A percentile compares a stretch with the other conserved stretches of the same genome.
These are phyloP conservation scores for Cyclostephanos tholiformis DNA, from an alignment of 108 stramenopile genomes.

Conservation along the genomic window DNA sequence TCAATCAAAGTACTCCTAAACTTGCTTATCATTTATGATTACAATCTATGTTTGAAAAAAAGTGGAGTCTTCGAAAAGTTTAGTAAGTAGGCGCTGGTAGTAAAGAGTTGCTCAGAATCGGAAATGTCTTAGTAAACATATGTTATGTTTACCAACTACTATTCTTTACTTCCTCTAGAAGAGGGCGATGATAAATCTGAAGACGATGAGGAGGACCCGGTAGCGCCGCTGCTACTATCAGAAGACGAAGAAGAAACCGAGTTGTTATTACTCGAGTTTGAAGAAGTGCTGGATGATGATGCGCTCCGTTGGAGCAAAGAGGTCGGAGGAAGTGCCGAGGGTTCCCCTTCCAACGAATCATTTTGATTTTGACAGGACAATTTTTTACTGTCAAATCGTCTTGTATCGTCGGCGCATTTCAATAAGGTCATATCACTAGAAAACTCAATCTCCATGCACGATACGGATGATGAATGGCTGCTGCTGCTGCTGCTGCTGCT, in stretches of 20 bases:
- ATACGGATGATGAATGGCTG: conserved; percentile 5
- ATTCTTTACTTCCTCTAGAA: conserved; percentile 6
- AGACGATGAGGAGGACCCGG: conserved; percentile 4
- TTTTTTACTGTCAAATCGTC: not conserved
- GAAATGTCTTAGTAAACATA: too few species aligned
- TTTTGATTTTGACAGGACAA: not conserved
- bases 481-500: conserved; percentile 19
- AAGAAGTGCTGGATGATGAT: conserved; percentile 8
- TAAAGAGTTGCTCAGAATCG: too few species aligned
- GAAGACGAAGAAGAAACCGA: conserved; percentile 8
- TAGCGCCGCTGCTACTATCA: conserved; percentile 5
- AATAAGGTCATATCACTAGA: too few species aligned
- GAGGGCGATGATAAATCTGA: conserved; percentile 1
- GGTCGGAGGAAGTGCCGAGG: not conserved
- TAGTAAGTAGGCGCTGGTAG: too few species aligned
- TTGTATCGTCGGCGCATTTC: not conserved
- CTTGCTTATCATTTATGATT: too few species aligned
- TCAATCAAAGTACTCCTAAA: too few species aligned
- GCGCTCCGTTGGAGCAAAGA: not conserved
- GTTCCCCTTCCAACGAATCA: not conserved
- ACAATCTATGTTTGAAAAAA: too few species aligned
- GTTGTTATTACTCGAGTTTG: conserved; percentile 6
- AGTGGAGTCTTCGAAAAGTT: too few species aligned
- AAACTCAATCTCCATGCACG: not conserved
- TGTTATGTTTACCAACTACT: too few species aligned